These are phyloP conservation scores for Hemisphaericaspora xylofermentans DNA, from an alignment of 1,139 yeast genomes.

Conservation along the genomic window DNA sequence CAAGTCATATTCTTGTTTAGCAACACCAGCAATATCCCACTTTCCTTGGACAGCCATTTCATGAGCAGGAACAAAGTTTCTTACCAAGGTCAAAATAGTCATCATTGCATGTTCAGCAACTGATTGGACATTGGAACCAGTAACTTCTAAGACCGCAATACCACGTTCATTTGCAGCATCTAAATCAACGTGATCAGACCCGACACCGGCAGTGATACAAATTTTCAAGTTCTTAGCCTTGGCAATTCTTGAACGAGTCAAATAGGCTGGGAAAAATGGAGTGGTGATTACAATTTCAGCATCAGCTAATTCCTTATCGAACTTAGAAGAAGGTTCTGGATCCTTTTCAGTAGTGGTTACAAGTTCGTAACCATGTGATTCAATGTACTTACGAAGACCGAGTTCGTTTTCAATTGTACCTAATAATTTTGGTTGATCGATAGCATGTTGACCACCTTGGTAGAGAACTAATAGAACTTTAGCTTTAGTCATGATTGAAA, in stretches of 20 bases:
- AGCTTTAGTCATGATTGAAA: conserved; percentile 19
- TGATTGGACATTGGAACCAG: conserved; percentile 78
- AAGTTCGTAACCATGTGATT: conserved; percentile 65
- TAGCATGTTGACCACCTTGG: conserved; percentile 56
- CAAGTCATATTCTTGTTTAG: conserved; percentile 70
- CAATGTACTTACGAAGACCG: conserved; percentile 66
- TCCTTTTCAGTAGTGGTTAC: conserved; percentile 71
- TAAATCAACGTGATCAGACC: conserved; percentile 79
- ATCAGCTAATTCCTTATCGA: conserved; percentile 55
- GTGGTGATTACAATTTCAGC: conserved; percentile 79
- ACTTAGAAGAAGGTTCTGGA: conserved; percentile 51
- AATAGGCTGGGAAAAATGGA: conserved; percentile 82
- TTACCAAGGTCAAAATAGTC: conserved; percentile 69
- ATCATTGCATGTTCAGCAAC: conserved; percentile 82
- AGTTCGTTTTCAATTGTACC: conserved; percentile 78
- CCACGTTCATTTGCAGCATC: conserved; percentile 64
- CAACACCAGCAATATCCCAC: conserved; percentile 81
- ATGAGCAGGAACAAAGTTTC: conserved; percentile 81
- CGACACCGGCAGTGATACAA: conserved; percentile 81
- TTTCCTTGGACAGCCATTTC: conserved; percentile 58
- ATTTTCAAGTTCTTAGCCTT: conserved; percentile 74
- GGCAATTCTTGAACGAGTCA: conserved; percentile 62
- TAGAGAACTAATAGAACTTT: conserved; percentile 58
- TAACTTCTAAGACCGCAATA: conserved; percentile 73
- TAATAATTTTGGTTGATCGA: conserved; percentile 57